phyloP scores from a whole-genome alignment of 345 rosid genomes.

The Lumnitzera racemosa region DNA sequence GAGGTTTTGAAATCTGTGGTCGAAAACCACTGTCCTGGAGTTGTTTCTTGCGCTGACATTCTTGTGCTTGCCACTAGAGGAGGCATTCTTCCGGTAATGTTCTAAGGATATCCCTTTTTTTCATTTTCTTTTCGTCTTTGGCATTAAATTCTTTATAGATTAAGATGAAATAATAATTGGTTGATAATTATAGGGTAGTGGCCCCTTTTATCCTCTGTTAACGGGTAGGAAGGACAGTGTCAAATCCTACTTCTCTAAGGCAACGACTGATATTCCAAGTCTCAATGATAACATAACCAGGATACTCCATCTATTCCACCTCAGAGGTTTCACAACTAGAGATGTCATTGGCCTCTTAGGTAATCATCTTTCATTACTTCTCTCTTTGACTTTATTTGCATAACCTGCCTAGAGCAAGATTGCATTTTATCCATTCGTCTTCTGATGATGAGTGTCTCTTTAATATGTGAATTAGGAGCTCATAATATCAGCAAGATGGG shows the following conservation, averaged over 20 bases:
- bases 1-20: slow-evolving; percentile 23
- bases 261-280: slow-evolving; percentile 27
- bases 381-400: not conserved
- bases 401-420: not conserved
- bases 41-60: slow-evolving; percentile 30
- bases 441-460: not conserved
- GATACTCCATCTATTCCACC: slow-evolving; percentile 25
- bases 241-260: slow-evolving; percentile 27
- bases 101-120: not conserved
- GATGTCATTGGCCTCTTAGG: slow-evolving; percentile 47
- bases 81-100: slow-evolving; percentile 21
- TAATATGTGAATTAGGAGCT: slow-evolving; percentile 23
- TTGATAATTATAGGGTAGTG: slow-evolving; percentile 26
- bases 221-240: slow-evolving; percentile 46
- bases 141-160: not conserved
- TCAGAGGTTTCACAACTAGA: slow-evolving; percentile 20
- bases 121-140: not conserved
- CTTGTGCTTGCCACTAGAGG: slow-evolving; percentile 34
- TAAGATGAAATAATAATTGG: too few relatives aligned
- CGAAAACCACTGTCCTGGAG: slow-evolving; percentile 28
- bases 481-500: slow-evolving; percentile 38
- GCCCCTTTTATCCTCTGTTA: slow-evolving; percentile 46
- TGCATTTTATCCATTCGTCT: not conserved
- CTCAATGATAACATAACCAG: slow-evolving; percentile 25
- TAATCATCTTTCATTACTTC: slow-evolving; percentile 2